Evolutionary conservation across 176 grass and related monocot species (phyloP).

Genomic region (Elymus sibiricus): DNA sequence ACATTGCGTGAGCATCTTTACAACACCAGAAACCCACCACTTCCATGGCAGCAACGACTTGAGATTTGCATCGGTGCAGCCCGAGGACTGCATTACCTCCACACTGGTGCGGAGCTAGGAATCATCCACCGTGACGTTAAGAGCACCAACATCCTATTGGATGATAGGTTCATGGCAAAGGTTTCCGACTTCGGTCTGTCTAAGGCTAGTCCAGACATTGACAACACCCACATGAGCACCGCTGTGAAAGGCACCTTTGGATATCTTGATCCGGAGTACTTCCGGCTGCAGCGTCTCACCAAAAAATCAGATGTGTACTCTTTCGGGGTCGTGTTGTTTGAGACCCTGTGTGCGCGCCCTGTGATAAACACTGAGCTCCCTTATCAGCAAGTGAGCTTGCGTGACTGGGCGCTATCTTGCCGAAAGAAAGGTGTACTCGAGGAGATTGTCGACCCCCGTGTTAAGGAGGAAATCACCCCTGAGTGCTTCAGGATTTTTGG

Average conservation of each 20-base stretch:
- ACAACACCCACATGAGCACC: slow-evolving; percentile 36
- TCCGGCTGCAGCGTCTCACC: slow-evolving; percentile 19
- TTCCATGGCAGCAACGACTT: too few species aligned
- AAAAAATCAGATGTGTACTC: slow-evolving; percentile 52
- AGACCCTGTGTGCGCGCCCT: slow-evolving; percentile 18
- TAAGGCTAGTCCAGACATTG: background rate
- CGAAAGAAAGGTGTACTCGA: background rate
- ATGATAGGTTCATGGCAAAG: slow-evolving; percentile 9
- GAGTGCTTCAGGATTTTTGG: slow-evolving; percentile 15
- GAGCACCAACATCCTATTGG: slow-evolving; percentile 22
- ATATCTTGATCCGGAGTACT: slow-evolving; percentile 50
- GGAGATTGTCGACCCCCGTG: slow-evolving; percentile 15
- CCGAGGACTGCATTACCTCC: slow-evolving; percentile 3
- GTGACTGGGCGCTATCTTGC: slow-evolving; percentile 23
- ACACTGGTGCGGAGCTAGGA: background rate
- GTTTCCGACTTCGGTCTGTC: slow-evolving; percentile 33
- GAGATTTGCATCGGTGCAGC: too few species aligned
- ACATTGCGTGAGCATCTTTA: too few species aligned
- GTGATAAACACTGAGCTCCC: background rate
- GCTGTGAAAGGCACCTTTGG: slow-evolving; percentile 29
- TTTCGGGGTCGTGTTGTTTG: slow-evolving; percentile 37
- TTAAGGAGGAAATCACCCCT: slow-evolving; percentile 9
- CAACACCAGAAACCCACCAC: too few species aligned
- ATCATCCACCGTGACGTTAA: slow-evolving; percentile 29
- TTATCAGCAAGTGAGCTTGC: slow-evolving; percentile 16